These are phyloP conservation scores for Clarireedia paspali DNA, from an alignment of 2,329 filamentous ascomycete genomes.

Conservation along the genomic window DNA sequence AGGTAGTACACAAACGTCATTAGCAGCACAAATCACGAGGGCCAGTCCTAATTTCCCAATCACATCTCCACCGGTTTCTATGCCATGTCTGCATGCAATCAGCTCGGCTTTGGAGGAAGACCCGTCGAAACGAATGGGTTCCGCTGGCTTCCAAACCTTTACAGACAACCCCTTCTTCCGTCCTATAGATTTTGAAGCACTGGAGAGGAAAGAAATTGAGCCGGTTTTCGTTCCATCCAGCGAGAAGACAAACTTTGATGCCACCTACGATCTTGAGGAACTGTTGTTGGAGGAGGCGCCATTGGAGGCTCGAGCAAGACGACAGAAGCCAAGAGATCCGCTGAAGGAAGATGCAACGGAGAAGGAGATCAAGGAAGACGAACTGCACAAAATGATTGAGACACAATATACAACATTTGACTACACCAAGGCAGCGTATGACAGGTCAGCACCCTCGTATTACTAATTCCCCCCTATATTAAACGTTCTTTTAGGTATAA, in stretches of 20 bases:
- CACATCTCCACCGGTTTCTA: slow-evolving; percentile 82
- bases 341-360: slow-evolving; percentile 91
- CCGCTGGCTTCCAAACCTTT: slow-evolving; percentile 74
- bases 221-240: slow-evolving; percentile 90
- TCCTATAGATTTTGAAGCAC: slow-evolving; percentile 70
- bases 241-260: slow-evolving; percentile 98
- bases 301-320: slow-evolving; percentile 80
- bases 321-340: slow-evolving; percentile 87
- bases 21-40: slow-evolving; percentile 74
- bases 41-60: slow-evolving; percentile 83
- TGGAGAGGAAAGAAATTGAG: slow-evolving; percentile 81
- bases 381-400: slow-evolving; percentile 90
- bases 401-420: slow-evolving; percentile 91
- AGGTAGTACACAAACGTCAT: slow-evolving; percentile 72
- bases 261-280: slow-evolving; percentile 95
- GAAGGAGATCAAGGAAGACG: slow-evolving; percentile 90
- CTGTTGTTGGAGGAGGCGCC: slow-evolving; percentile 89
- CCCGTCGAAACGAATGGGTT: slow-evolving; percentile 74
- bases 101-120: slow-evolving; percentile 75
- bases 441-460: slow-evolving; percentile 46
- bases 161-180: slow-evolving; percentile 85
- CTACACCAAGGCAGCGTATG: slow-evolving; percentile 77
- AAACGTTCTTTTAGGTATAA: slow-evolving; percentile 26
- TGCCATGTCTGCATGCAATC: slow-evolving; percentile 84
- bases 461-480: slow-evolving; percentile 10